Evolutionary conservation across 2,329 filamentous ascomycete species (phyloP).

Genomic region (Fonsecaea erecta): DNA sequence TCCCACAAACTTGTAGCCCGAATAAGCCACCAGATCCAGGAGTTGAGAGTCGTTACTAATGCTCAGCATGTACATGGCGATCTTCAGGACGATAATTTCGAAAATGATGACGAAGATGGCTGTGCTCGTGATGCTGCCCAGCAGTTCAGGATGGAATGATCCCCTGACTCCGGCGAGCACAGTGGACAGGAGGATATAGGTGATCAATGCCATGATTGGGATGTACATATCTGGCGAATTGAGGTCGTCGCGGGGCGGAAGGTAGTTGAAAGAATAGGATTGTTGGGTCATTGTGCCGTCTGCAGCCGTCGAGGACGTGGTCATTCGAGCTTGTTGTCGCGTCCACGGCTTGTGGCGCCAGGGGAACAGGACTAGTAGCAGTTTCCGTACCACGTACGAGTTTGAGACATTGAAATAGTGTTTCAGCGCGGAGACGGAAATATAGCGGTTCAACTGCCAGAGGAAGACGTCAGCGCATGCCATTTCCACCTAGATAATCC

Average conservation of each 20-base stretch:
- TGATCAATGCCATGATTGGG: conserved; percentile 95
- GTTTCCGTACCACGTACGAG: conserved; percentile 91
- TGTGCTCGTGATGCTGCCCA: conserved; percentile 85
- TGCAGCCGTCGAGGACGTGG: conserved; percentile 46
- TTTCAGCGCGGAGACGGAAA: conserved; percentile 91
- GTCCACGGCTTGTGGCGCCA: conserved; percentile 99
- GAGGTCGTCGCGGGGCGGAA: conserved; percentile 90
- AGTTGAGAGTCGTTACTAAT: conserved; percentile 95
- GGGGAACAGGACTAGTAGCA: conserved; percentile 91
- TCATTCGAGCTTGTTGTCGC: conserved; percentile 71
- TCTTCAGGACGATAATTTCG: conserved; percentile 87
- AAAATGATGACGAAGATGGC: conserved; percentile 81
- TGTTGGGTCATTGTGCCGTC: conserved; percentile 68
- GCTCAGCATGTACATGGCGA: conserved; percentile 89
- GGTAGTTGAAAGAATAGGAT: conserved; percentile 64
- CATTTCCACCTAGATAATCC: not conserved
- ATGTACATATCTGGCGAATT: conserved; percentile 99
- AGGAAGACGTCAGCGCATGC: conserved; percentile 29
- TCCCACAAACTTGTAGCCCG: conserved; percentile 97
- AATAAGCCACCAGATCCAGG: conserved; percentile 92
- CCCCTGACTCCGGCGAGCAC: conserved; percentile 87
- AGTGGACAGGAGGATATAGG: conserved; percentile 92
- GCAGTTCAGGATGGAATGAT: conserved; percentile 89
- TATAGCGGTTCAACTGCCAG: conserved; percentile 72
- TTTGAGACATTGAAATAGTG: conserved; percentile 99